Base-by-base conservation (phyloP, 2,329 filamentous ascomycete species). In the Curvularia spicifera region DNA sequence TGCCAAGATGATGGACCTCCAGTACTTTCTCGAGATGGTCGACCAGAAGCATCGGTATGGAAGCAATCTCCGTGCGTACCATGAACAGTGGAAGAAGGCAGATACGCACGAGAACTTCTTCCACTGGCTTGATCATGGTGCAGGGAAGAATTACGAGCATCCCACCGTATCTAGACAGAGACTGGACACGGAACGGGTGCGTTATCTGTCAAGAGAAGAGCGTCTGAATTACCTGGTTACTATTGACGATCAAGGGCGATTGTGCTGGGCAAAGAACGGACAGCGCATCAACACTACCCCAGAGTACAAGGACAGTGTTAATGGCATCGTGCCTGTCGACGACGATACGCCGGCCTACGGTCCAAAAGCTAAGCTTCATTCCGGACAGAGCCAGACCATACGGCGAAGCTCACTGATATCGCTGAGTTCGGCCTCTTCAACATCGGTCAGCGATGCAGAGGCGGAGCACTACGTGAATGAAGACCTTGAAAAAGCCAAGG, bases 221-320 rank as follows among this genome's bases (percentile, higher is more conserved):
- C 83, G 93, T 8, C 82, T 90, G 73, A 84, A 90, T 64, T 97
- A 97, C 71, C 81, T 96, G 12, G 91, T 95, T 31, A 85, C 84
- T 40, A 86, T 97, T 12, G 91, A 96, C 68, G 71, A 78, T 0
- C 83, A 91, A 37, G 93, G 93, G 0, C 83, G 88, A 5, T 81
- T 97, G n/a, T 88, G 90, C 60, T 97, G 92, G 91, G 91, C 89
- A 1, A 96, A 95, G 79, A 93, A 95, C 68, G 88, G 88, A 1
- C 81, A 86, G 54, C 83, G 86, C 7, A 91, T 97, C 66, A 90
- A 90, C 71, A 97, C 93, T 0, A 89, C 87, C 1, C 84, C 85
- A 55, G 80, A 87, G 13, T 96, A 85, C 78, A 91, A 87, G 71
- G 93, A 97, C 76, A 94, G 90, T 63, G 83, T 94, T 20, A 83